Base-by-base conservation (phyloP, 129 eudicot species). In the Cynara cardunculus region DNA sequence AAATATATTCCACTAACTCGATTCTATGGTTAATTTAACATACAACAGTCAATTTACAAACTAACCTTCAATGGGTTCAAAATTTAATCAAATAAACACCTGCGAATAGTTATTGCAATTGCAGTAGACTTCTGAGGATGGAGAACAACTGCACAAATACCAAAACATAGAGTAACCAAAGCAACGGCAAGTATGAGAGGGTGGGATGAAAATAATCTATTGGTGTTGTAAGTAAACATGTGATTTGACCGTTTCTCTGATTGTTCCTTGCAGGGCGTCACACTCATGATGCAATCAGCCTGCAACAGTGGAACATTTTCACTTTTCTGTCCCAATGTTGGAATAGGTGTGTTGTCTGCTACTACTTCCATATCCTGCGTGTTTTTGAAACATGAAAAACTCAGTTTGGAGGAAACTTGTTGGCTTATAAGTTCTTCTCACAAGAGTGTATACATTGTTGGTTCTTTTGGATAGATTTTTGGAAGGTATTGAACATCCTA, bases 71-170 rank as follows among this genome's bases (percentile, higher is more conserved):
- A 34, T 22, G n/a, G 41, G 77, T 49, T 66, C 22, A 75, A 56
- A 46, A 35, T 21, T 76, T 8, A 66, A 21, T 89, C 85, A 49
- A 92, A 89, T 80, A 94, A 75, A 79, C 98, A 90, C 86, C 92
- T 89, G 26, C 91, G 89, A 7, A 94, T 89, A 31, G 96, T 88
- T 39, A 88, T 84, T 25, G 90, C 96, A 16, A 92, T 64, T 77
- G 79, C 70, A 56, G 80, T 73, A 46, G 87, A 92, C 87, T 85
- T 84, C 44, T 81, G 89, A 69, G 98, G 97, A 69, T 94, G 98
- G 73, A 94, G 61, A 65, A 89, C 77, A 9, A 88, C 94, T 14
- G 89, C 91, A 85, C 98, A 94, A 7, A 94, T 46, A 74, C 96
- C 98, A 82, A 85, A 94, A 82, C 98, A 94, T 25, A 90, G 80